phyloP scores from a whole-genome alignment of 2,329 filamentous ascomycete genomes.

The Diaporthe eres region DNA sequence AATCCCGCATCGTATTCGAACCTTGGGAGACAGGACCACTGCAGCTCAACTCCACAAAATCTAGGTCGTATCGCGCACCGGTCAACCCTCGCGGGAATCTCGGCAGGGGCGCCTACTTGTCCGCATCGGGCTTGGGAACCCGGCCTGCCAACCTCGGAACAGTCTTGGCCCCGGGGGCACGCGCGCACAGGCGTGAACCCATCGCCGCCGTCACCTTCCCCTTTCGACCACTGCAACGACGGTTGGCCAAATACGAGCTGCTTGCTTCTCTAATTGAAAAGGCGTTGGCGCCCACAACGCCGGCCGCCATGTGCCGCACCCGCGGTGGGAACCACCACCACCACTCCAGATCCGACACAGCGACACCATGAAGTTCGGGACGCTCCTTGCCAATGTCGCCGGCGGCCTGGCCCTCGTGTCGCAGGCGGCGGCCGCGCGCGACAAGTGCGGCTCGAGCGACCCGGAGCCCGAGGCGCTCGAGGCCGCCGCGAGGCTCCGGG shows the following conservation, averaged over 20 bases:
- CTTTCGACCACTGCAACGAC: not conserved
- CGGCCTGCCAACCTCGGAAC: not conserved
- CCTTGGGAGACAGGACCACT: not conserved
- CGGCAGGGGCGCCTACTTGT: not conserved
- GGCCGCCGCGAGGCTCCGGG: slow-evolving; percentile 4
- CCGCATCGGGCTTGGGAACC: slow-evolving; percentile 9
- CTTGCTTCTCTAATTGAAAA: not conserved
- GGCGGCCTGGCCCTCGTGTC: not conserved
- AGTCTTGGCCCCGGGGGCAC: not conserved
- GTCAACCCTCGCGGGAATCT: slow-evolving; percentile 21
- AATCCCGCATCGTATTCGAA: slow-evolving; percentile 3
- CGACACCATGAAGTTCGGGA: not conserved
- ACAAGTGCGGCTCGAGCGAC: slow-evolving; percentile 14
- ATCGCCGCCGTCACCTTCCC: slow-evolving; percentile 23
- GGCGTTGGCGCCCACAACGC: not conserved
- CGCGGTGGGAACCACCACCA: no score
- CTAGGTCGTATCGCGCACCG: slow-evolving; percentile 8
- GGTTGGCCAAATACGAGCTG: not conserved
- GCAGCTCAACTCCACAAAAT: slow-evolving; percentile 22
- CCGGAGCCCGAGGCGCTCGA: slow-evolving; percentile 10
- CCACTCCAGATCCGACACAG: not conserved
- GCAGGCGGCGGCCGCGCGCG: no score
- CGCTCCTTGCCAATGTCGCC: not conserved
- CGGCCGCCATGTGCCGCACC: not conserved
- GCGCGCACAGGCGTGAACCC: not conserved